Base-by-base conservation (phyloP, 257 asterid species). In the Ilex asprella region DNA sequence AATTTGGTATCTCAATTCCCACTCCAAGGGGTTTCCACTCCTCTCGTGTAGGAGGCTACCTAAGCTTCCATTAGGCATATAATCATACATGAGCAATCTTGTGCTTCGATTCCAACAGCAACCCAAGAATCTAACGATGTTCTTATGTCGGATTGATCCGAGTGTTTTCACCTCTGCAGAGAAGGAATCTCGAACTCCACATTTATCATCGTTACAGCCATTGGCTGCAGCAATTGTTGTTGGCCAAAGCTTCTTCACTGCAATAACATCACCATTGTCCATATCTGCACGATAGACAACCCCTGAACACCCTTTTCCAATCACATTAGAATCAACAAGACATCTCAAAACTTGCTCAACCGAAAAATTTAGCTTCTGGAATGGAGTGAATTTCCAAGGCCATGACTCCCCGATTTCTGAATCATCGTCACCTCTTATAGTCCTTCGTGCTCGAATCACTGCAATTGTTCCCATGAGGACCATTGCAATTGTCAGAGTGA, bases 311-410 rank as follows among this genome's bases (percentile, higher is more conserved):
- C 84, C 84, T 49, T 79, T 79, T 39, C 84, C 84, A 2, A 79
- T 66, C 64, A 72, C 76, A 66, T 79, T 79, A n/a, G 78, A 47
- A 47, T 79, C 84, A 54, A 79, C 81, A 2, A 79, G 71, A 73
- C 81, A 79, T 54, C 74, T 72, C 61, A 79, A 63, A 3, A 79
- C 66, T 61, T 79, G 78, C 2, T 79, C 84, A 7, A 79, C 51
- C 0, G 84, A 65, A 55, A 72, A 68, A 55, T 67, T 79, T 30
- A 79, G 74, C 68, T 79, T 79, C 70, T 79, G 84, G 70, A 79
- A 79, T 31, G 84, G 84, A 59, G 68, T 79, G 30, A 79, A 75
- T 59, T 79, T 78, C 84, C 84, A 79, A 61, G 84, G 71, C 79
- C 74, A 66, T 14, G 79, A 79, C n/a, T 72, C 84, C 32, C 77